phyloP scores from a whole-genome alignment of 1,139 yeast genomes.

The Scheffersomyces parashehatae region DNA sequence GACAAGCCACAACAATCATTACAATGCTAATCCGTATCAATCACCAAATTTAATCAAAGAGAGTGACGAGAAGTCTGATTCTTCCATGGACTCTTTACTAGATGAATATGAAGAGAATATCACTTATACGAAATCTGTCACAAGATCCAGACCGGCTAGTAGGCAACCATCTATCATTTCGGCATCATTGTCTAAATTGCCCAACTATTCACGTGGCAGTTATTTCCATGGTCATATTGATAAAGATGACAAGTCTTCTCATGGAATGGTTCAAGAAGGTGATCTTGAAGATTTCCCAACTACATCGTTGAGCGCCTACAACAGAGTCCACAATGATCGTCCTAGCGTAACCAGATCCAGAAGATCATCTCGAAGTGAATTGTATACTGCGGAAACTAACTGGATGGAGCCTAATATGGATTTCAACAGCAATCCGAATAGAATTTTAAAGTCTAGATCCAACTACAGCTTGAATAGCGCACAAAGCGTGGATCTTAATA shows the following conservation, averaged over 20 bases:
- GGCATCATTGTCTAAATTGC: conserved; percentile 15
- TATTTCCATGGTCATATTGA: conserved; percentile 8
- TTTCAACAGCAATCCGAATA: conserved; percentile 6
- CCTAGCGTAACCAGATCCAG: conserved; percentile 23
- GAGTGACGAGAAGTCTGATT: conserved; percentile 30
- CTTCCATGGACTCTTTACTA: conserved; percentile 53
- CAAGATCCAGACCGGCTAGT: conserved; percentile 29
- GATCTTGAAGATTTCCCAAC: conserved; percentile 31
- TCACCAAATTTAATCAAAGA: background rate
- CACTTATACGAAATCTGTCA: conserved; percentile 28
- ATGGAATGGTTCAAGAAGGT: background rate
- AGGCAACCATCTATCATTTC: conserved; percentile 27
- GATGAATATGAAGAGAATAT: conserved; percentile 53
- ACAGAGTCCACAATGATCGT: conserved; percentile 23
- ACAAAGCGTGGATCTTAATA: conserved; percentile 21
- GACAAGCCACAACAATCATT: conserved; percentile 2
- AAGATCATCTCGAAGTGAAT: conserved; percentile 43
- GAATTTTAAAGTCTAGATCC: conserved; percentile 26
- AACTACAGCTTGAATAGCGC: conserved; percentile 24
- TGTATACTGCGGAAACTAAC: conserved; percentile 40
- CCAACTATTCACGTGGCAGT: conserved; percentile 6
- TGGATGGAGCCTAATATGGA: conserved; percentile 45
- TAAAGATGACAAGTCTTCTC: conserved; percentile 8
- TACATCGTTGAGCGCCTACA: conserved; percentile 40
- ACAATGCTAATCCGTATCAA: conserved; percentile 3